Base-by-base conservation (phyloP, 2,329 filamentous ascomycete genomes). In the Aspergillus unguis region DNA sequence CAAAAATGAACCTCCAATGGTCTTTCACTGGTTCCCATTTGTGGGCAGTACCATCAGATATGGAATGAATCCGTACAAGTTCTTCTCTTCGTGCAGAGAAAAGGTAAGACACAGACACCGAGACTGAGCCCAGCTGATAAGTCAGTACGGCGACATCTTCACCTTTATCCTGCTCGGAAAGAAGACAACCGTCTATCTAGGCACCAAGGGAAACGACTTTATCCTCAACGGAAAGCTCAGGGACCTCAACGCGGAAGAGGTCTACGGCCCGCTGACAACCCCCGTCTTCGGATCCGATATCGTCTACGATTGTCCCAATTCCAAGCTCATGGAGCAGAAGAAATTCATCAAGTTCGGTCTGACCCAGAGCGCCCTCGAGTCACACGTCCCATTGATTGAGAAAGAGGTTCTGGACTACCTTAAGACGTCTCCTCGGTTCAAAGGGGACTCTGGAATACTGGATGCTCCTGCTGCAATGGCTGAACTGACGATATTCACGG, bases 311-410 rank as follows among this genome's bases (percentile, higher is more conserved):
- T 95, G 90, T 73, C 89, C 90, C 31, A 95, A 95, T 66, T 81
- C 88, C 51, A 95, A 95, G 76, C 81, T 95, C 66, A 95, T 95
- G 89, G 90, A 95, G 76, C 90, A 95, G 79, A 95, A 95, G 79
- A 94, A 94, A 66, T 85, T 86, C 61, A 78, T 86, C 75, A 85
- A 86, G 63, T 85, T 80, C 58, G 83, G 83, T 29, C 77, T 86
- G 54, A 85, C 82, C 2, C 75, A 79, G 57, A 76, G 80, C 27
- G 80, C 83, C 17, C 77, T 86, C 50, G 76, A 77, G 60, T 83
- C 82, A 42, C 92, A 95, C 72, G 88, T 95, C 29, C 85, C 83
- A 52, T 83, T 95, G 65, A 92, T 95, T 67, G 90, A 95, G 72
- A 84, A 88, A 57, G 77, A 83, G 59, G 81, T 64, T 8, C 53